A percentile compares a stretch with the other conserved stretches of the same genome.
Evolutionary conservation across 208 protist species (phyloP).

Genomic region (Crithidia bombi): DNA sequence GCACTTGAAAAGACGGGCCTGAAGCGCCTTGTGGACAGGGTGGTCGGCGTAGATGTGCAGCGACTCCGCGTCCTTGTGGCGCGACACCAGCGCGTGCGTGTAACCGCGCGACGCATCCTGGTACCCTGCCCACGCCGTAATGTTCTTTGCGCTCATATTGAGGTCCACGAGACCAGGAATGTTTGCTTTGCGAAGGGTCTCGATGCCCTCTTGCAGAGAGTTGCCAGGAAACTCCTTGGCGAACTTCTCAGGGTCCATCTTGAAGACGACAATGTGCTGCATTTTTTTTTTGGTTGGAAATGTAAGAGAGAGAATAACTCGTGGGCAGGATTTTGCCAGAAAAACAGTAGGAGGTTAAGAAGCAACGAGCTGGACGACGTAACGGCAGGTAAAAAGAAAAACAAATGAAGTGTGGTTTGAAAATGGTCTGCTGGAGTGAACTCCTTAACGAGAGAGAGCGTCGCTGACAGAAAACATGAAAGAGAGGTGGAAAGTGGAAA

Average conservation of each 20-base stretch:
- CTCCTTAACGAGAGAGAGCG: too few species aligned
- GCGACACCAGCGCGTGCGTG: constrained; percentile 73
- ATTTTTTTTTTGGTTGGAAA: constrained; percentile 27
- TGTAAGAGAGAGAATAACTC: constrained; percentile 1
- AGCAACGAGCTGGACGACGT: too few species aligned
- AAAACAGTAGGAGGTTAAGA: neutral
- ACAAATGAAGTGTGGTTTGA: neutral
- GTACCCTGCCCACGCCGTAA: constrained; percentile 54
- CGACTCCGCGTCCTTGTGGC: constrained; percentile 55
- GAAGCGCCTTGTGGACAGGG: constrained; percentile 64
- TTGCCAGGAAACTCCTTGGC: constrained; percentile 46
- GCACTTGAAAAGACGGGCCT: constrained; percentile 53
- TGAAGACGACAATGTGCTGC: constrained; percentile 72
- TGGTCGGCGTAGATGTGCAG: constrained; percentile 67
- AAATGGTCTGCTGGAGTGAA: too few species aligned
- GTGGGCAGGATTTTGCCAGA: too few species aligned
- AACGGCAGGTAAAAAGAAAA: neutral
- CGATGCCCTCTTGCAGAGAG: constrained; percentile 36
- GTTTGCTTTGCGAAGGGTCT: constrained; percentile 31
- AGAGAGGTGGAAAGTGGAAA: too few species aligned
- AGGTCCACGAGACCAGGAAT: constrained; percentile 71
- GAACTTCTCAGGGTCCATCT: constrained; percentile 56
- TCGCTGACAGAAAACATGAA: constrained; percentile 12
- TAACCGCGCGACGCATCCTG: constrained; percentile 57
- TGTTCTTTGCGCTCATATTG: constrained; percentile 53